Percentiles rank a stretch among this genome's conserved stretches.
Evolutionary conservation across 2,329 filamentous ascomycete species (phyloP).

Genomic region (Juglanconis oblonga): DNA sequence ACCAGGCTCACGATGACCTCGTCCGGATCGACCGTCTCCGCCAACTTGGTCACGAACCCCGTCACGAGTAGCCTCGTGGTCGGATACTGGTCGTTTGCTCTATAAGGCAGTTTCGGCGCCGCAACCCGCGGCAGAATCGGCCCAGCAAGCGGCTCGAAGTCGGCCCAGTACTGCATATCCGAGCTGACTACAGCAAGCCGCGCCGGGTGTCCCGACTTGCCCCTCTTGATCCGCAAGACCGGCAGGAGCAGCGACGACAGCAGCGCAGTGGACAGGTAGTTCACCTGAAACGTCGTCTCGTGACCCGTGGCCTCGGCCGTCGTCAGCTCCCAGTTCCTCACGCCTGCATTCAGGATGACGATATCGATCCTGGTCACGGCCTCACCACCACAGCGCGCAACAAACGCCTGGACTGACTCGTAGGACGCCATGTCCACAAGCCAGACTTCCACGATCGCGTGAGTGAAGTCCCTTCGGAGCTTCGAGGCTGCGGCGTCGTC

Average conservation of each 20-base stretch:
- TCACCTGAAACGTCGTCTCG: constrained; percentile 4
- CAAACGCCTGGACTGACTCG: background rate
- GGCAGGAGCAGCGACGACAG: background rate
- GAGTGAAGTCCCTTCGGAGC: constrained; percentile 9
- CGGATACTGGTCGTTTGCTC: background rate
- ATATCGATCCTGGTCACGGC: constrained; percentile 1
- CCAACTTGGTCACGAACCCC: constrained; percentile 28
- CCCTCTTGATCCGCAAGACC: background rate
- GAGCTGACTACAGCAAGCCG: background rate
- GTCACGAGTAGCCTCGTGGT: background rate
- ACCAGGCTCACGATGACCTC: constrained; percentile 35
- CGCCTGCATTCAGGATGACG: background rate
- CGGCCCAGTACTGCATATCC: background rate
- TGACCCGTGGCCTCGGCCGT: background rate
- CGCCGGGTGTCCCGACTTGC: background rate
- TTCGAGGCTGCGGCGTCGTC: constrained; percentile 11
- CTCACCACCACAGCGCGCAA: background rate
- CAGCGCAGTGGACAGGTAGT: constrained; percentile 3
- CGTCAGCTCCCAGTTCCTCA: background rate
- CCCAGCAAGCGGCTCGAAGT: background rate
- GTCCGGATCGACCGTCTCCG: constrained; percentile 30
- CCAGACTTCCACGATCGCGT: constrained; percentile 7
- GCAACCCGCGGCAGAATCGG: background rate
- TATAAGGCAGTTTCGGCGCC: too few species aligned
- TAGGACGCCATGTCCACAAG: constrained; percentile 9